Conservation (phyloP, 306 rosid genomes). For the Spatholobus suberectus region DNA sequence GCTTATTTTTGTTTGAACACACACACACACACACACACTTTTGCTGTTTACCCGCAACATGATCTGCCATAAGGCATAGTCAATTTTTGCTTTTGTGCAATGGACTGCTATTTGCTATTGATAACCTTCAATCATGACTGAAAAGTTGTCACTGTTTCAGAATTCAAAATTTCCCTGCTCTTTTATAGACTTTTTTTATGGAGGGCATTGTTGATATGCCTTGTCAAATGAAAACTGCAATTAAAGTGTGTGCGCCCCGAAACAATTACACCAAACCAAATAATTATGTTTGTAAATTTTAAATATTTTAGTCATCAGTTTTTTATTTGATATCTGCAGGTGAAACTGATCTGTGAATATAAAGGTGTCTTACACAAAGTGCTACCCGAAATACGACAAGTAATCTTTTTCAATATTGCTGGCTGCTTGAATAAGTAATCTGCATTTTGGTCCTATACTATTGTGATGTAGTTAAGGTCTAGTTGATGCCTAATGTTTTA, state of each 20-base stretch:
- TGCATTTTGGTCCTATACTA: conserved; percentile 16
- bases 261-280: not conserved
- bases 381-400: conserved; percentile 76
- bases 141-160: no score
- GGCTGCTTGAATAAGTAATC: conserved; percentile 29
- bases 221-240: conserved; percentile 3
- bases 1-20: not conserved
- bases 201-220: conserved; percentile 16
- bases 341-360: conserved; percentile 70
- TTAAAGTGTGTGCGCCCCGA: not conserved
- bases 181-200: not conserved
- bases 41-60: not conserved
- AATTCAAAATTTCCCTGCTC: no score
- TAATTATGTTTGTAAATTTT: conserved; percentile 1
- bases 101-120: not conserved
- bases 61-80: not conserved
- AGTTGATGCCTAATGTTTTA: conserved; percentile 18
- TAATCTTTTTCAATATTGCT: conserved; percentile 43
- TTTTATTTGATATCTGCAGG: conserved; percentile 53
- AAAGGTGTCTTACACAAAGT: conserved; percentile 88
- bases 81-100: not conserved
- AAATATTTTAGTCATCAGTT: conserved; percentile 24
- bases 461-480: conserved; percentile 4
- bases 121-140: not conserved
- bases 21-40: not conserved